These are phyloP conservation scores for Pisolithus tinctorius DNA, from an alignment of 768 basidiomycete species.

Conservation along the genomic window DNA sequence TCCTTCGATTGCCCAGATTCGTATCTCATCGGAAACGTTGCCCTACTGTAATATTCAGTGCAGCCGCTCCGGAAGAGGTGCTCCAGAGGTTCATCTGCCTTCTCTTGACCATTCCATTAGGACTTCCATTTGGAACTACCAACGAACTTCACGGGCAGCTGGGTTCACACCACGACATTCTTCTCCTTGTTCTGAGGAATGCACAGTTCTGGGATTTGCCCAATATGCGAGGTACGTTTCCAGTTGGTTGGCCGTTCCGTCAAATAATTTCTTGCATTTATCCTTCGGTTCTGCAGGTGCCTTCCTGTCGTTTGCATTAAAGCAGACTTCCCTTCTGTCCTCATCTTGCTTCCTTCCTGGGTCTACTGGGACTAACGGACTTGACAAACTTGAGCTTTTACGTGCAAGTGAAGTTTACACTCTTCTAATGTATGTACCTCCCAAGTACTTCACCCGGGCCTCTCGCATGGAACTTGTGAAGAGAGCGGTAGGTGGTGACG, in stretches of 20 bases:
- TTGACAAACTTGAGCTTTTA: slow-evolving; percentile 2
- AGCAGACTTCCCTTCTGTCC: slow-evolving; percentile 11
- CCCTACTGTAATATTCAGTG: slow-evolving; percentile 23
- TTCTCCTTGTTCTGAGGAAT: slow-evolving; percentile 35
- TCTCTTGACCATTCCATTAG: slow-evolving; percentile 25
- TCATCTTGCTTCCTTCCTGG: slow-evolving; percentile 2
- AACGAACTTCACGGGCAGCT: slow-evolving; percentile 9
- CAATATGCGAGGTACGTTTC: slow-evolving; percentile 47
- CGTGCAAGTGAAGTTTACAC: slow-evolving; percentile 30
- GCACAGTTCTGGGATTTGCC: slow-evolving; percentile 74
- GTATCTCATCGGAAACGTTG: neutral
- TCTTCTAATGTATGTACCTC: slow-evolving; percentile 51
- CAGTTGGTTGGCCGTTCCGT: neutral
- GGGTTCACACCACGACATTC: slow-evolving; percentile 17
- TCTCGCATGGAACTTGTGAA: slow-evolving; percentile 40
- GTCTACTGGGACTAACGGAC: slow-evolving; percentile 7
- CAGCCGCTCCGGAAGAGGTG: slow-evolving; percentile 35
- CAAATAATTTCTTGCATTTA: neutral
- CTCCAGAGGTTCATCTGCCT: slow-evolving; percentile 35
- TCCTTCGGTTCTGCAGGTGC: slow-evolving; percentile 29
- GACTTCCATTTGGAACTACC: slow-evolving; percentile 1
- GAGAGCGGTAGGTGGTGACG: slow-evolving; percentile 49
- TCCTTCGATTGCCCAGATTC: neutral
- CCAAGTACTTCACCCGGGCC: slow-evolving; percentile 52
- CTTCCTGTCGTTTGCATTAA: slow-evolving; percentile 35